phyloP scores from a whole-genome alignment of 2,329 filamentous ascomycete species.

The Fusarium sp. region DNA sequence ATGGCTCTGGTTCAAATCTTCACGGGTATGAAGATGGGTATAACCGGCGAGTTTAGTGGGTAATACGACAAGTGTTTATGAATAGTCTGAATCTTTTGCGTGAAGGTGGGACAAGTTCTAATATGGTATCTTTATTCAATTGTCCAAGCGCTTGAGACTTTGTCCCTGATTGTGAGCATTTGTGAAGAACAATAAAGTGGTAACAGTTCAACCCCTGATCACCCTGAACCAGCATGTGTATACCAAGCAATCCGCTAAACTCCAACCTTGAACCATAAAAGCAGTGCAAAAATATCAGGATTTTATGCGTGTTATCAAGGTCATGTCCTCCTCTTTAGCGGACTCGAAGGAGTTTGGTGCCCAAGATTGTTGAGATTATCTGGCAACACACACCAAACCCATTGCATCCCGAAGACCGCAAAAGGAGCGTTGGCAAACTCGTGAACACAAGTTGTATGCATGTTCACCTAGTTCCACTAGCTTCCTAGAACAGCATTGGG shows the following conservation, averaged over 20 bases:
- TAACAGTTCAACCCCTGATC: neutral
- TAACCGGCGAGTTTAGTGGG: slow-evolving; percentile 64
- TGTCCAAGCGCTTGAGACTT: neutral
- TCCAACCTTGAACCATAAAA: neutral
- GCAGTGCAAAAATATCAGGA: neutral
- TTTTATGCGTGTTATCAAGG: neutral
- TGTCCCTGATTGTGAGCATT: neutral
- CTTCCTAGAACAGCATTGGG: neutral
- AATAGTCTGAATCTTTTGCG: neutral
- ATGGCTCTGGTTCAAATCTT: slow-evolving; percentile 45
- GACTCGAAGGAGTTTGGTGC: too few relatives aligned
- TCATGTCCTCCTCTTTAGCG: neutral
- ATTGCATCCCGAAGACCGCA: neutral
- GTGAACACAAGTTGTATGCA: neutral
- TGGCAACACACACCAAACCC: neutral
- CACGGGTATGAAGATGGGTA: slow-evolving; percentile 52
- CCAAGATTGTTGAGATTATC: neutral
- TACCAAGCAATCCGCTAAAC: neutral
- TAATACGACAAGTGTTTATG: slow-evolving; percentile 43
- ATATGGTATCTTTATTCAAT: neutral
- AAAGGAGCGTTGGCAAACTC: neutral
- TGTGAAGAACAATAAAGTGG: neutral
- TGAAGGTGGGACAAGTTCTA: neutral
- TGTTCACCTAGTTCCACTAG: neutral
- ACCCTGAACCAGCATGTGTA: neutral